A percentile compares a stretch with the other conserved stretches of the same genome.
phyloP scores from a whole-genome alignment of 2,329 filamentous ascomycete genomes.

The Pyrenophora teres region DNA sequence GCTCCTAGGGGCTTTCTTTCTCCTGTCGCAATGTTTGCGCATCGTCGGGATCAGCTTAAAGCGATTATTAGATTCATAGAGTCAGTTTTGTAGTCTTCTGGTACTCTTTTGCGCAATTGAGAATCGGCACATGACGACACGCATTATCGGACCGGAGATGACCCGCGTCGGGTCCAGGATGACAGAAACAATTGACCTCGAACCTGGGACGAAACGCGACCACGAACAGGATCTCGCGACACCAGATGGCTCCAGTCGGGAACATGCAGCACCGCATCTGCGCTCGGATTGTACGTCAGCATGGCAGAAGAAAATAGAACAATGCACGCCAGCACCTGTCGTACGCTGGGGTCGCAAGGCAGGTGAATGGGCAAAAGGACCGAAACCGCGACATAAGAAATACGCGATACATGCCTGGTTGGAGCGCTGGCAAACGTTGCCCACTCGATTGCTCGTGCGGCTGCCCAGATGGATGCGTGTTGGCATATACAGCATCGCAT shows the following conservation, averaged over 20 bases:
- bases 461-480: conserved; percentile 62
- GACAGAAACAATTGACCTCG: conserved; percentile 13
- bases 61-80: no score
- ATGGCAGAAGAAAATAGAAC: conserved; percentile 19
- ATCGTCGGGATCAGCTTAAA: no score
- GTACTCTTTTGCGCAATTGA: background rate
- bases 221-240: conserved; percentile 3
- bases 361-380: conserved; percentile 53
- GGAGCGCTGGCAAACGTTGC: conserved; percentile 68
- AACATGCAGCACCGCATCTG: conserved; percentile 1
- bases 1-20: background rate
- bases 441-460: conserved; percentile 63
- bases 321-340: conserved; percentile 24
- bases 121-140: background rate
- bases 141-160: conserved; percentile 7
- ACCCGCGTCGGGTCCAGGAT: conserved; percentile 1
- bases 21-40: no score
- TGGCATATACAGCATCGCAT: conserved; percentile 61
- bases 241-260: background rate
- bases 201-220: conserved; percentile 9
- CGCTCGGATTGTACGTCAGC: conserved; percentile 1
- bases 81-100: no score
- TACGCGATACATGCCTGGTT: conserved; percentile 59
- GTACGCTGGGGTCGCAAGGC: conserved; percentile 24
- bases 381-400: conserved; percentile 46